phyloP scores from a whole-genome alignment of 2,329 filamentous ascomycete species.

The Fusarium odoratissimum region DNA sequence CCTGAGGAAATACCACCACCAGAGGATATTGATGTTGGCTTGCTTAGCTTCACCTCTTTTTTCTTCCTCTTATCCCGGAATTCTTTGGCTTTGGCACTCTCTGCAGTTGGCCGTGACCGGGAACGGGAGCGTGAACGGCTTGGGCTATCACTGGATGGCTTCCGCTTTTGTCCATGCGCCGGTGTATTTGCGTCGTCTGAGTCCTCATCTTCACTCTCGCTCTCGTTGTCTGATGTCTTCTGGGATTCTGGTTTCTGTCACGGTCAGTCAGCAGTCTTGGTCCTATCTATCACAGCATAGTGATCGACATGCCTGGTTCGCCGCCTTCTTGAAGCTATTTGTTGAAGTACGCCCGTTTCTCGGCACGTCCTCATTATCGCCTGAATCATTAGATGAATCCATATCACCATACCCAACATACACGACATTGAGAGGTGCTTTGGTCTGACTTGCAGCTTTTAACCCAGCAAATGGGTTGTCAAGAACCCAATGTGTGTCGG shows the following conservation, averaged over 20 bases:
- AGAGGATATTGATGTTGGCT: slow-evolving; percentile 65
- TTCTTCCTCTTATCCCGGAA: slow-evolving; percentile 70
- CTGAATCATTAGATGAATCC: slow-evolving; percentile 54
- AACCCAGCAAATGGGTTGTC: slow-evolving; percentile 56
- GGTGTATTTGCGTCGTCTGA: slow-evolving; percentile 43
- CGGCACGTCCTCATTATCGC: slow-evolving; percentile 50
- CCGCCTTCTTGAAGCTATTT: slow-evolving; percentile 45
- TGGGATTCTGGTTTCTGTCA: slow-evolving; percentile 31
- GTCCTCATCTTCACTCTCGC: slow-evolving; percentile 45
- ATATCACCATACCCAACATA: slow-evolving; percentile 66
- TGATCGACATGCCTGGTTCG: slow-evolving; percentile 45
- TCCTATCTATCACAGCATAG: neutral
- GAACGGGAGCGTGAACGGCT: slow-evolving; percentile 51
- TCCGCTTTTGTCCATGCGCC: slow-evolving; percentile 44
- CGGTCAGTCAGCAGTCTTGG: slow-evolving; percentile 12
- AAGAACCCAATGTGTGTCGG: slow-evolving; percentile 82
- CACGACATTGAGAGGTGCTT: slow-evolving; percentile 66
- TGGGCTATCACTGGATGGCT: slow-evolving; percentile 41
- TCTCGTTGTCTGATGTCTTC: slow-evolving; percentile 32
- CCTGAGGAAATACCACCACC: slow-evolving; percentile 60
- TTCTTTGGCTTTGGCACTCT: slow-evolving; percentile 55
- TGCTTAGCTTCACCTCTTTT: slow-evolving; percentile 75
- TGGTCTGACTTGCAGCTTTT: slow-evolving; percentile 45
- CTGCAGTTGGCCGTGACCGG: slow-evolving; percentile 42
- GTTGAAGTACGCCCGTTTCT: slow-evolving; percentile 53